Percentiles rank a stretch among this genome's conserved stretches.
Conservation (phyloP, 2,329 filamentous ascomycete genomes). For the Colletotrichum sp. region DNA sequence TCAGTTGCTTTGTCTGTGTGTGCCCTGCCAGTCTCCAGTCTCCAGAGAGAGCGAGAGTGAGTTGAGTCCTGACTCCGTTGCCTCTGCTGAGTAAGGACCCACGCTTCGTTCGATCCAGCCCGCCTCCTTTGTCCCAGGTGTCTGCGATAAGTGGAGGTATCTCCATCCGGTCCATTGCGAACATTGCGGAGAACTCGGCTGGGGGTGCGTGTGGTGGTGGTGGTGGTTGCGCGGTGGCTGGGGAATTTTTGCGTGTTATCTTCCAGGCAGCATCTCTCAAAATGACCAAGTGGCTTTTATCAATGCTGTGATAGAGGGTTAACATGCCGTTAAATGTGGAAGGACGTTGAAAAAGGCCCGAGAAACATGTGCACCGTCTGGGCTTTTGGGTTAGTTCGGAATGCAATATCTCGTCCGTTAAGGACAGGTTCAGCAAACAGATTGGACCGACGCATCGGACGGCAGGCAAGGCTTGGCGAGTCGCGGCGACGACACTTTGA, state of each 20-base stretch:
- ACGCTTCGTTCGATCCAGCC: neutral
- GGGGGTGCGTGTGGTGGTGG: neutral
- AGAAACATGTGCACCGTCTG: neutral
- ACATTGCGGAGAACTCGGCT: neutral
- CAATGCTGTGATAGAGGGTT: neutral
- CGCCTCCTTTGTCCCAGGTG: conserved; percentile 3
- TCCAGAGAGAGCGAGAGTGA: neutral
- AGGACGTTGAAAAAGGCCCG: neutral
- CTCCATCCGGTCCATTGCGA: neutral
- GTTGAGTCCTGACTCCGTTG: neutral
- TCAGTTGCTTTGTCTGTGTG: neutral
- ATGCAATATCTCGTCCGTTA: neutral
- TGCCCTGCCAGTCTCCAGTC: neutral
- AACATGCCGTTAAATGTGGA: neutral
- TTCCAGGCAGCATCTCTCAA: neutral
- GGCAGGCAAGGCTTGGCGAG: neutral
- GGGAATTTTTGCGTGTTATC: neutral
- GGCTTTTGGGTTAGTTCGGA: neutral
- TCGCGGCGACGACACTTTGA: neutral
- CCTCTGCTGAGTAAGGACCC: conserved; percentile 3
- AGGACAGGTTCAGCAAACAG: neutral
- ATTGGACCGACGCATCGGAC: neutral
- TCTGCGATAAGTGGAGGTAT: neutral
- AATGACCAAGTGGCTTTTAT: neutral
- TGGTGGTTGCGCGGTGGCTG: neutral